Conservation (phyloP, 2,329 filamentous ascomycete species). For the Aspergillus oerlinghausenensis region DNA sequence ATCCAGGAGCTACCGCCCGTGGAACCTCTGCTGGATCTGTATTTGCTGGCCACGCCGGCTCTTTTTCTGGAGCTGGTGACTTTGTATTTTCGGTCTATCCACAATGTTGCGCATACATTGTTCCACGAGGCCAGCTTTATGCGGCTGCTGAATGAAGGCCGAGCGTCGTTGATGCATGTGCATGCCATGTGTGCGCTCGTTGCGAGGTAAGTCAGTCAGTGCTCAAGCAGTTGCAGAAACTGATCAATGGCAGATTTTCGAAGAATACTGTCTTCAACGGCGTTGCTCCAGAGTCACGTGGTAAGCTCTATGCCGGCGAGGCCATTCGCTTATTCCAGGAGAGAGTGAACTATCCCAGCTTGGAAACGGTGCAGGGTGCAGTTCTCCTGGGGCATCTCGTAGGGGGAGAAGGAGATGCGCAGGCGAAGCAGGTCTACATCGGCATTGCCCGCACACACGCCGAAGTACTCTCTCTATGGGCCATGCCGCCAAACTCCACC, state of each 20-base stretch:
- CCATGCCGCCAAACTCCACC: background rate
- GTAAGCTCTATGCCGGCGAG: conserved; percentile 9
- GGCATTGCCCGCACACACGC: conserved; percentile 18
- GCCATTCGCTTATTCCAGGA: conserved; percentile 11
- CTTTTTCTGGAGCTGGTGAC: conserved; percentile 13
- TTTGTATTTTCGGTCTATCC: conserved; percentile 19
- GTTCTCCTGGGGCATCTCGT: conserved; percentile 16
- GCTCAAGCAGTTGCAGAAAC: background rate
- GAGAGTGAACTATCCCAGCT: conserved; percentile 10
- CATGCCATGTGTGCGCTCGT: conserved; percentile 20
- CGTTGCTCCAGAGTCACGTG: conserved; percentile 11
- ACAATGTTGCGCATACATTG: conserved; percentile 20
- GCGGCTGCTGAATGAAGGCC: conserved; percentile 12
- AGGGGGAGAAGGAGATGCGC: conserved; percentile 14
- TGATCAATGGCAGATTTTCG: conserved; percentile 10
- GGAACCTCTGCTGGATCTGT: background rate
- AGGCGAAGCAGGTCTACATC: conserved; percentile 18
- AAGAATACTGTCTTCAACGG: conserved; percentile 8
- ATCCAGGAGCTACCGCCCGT: background rate
- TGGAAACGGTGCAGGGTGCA: conserved; percentile 16
- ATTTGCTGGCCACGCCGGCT: conserved; percentile 3
- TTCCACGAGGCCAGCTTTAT: conserved; percentile 19
- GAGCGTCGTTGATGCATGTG: conserved; percentile 12
- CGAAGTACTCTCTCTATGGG: conserved; percentile 10
- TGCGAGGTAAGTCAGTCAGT: conserved; percentile 11